Evolutionary conservation across 2,329 filamentous ascomycete species (phyloP), one percentile per base, ranked within the genome.

Genomic region (Xylariaceae sp.): DNA sequence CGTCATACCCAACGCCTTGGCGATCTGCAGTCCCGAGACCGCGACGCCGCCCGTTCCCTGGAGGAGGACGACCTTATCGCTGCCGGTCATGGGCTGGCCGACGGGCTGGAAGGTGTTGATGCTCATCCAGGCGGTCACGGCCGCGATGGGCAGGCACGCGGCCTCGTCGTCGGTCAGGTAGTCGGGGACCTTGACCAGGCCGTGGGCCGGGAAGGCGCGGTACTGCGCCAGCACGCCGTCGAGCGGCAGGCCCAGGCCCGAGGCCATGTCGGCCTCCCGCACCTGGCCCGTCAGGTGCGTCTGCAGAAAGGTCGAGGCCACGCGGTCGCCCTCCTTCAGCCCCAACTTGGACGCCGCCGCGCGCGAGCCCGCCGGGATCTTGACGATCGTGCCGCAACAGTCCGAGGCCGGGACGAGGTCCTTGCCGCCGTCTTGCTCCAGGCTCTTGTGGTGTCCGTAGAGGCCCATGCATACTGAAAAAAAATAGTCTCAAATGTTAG

Each of bases 401-500:
- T 87, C 83, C 15, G 79, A 83, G 59, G 77, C 81, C 2, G 81
- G 80, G 1, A 85, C 76, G 9, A 85, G 51, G 39, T 67, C 37
- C 36, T 58, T 46, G 42, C 66, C 37, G 37, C 57, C 45, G 42
- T 56, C 60, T 29, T 58, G 48, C 11, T 59, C 44, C 31, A 77
- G 62, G 3, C 70, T 68, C 50, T 72, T 70, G 63, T 85, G 78
- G 59, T 85, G 79, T 54, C 68, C 77, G 64, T 85, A 86, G 9
- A 76, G 65, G 19, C 82, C 82, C 65, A 73, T 79, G 53, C 68
- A 69, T 14, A 85, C 81, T 81, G 42, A 43, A 3, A 26, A 11
- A 13, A 23, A 3, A 5, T 13, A 5, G 3, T 19, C 9, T 14
- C 21, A n/a, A n/a, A n/a, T n/a, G n/a, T n/a, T n/a, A n/a, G n/a